Evolutionary conservation across 176 grass and related monocot genomes (phyloP), one percentile per base, ranked within the genome.

Genomic region (Aegilops speltoides): DNA sequence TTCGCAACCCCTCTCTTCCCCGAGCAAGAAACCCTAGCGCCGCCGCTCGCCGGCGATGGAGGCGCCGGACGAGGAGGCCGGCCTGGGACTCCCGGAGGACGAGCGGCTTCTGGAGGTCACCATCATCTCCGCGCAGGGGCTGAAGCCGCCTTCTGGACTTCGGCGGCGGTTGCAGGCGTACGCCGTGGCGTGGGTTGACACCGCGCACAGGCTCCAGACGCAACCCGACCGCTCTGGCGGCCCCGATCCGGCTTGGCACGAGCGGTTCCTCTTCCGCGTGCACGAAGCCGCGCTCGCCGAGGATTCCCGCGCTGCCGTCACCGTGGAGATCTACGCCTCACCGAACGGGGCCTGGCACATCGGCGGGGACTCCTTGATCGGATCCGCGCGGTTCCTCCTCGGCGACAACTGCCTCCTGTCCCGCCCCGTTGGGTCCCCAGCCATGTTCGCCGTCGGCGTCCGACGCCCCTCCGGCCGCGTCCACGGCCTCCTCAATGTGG

Each of bases 51-150:
- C 89, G 82, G 86, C 78, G 82, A 91, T 91, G 89, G 89, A 91
- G 37, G 77, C 82, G 82, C 86, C 86, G 77, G 86, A 85, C 70
- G 89, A 88, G 82, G 86, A 88, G 82, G 61, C 77, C 2, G 82
- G 63, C 8, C 50, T 88, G 37, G 77, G 81, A 8, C 23, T 91
- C 82, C 85, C 61, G 19, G 82, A 80, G 81, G 82, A 25, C 62
- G 70, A 88, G 66, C 78, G 89, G 20, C 72, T 92, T 14, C 77
- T 95, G 41, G 93, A 95, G 88, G 87, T 95, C 59, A 88, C 93
- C 38, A 83, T 95, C 61, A 95, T 98, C 91, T 98, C 96, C 7
- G 96, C 93, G 64, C 96, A 98, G 87, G 90, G 93, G 40, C 79
- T 98, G 63, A 95, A 94, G 86, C 83, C 69, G 14, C 92, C 86